Base-by-base conservation (phyloP, 1,139 yeast species). In the Zygosaccharomyces sapae region DNA sequence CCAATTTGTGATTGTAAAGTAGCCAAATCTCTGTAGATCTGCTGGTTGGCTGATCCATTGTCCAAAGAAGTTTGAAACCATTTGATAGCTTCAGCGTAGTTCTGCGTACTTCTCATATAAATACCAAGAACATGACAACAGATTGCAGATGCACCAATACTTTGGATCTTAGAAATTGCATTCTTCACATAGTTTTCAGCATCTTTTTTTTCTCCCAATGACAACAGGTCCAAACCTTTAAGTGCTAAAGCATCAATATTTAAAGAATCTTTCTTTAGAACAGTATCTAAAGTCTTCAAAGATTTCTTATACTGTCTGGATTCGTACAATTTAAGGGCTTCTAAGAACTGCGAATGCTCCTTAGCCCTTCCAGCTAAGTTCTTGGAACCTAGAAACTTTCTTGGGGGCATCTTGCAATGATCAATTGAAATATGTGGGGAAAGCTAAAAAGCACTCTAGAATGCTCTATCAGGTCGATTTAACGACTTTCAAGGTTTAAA, bases 111-210 rank as follows among this genome's bases (percentile, higher is more conserved):
- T 51, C 96, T 76, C 69, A 85, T 84, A 62, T 84, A 86, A 49
- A 92, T 81, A 7, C 97, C 98, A 10, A 87, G 76, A 58, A 94
- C 79, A 62, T 94, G 97, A 70, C 89, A 78, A 30, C 86, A 86
- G 45, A 89, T 77, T 50, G 87, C 83, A 56, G 69, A 58, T 3
- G 63, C 83, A 74, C 53, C 46, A n/a, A 70, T 67, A 18, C 61
- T 63, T 19, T 57, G 71, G 39, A 79, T 83, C 59, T 81, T 80
- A 33, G 73, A 70, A 22, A 81, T 56, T 0, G 95, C 95, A 59
- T 77, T 79, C 41, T 70, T 58, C 44, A 89, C 77, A 56, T 80
- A 80, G 0, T 75, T 65, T 47, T 75, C 81, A 0, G 92, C 92
- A 50, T 88, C 96, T 1, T 71, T 72, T 52, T 71, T 74, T 62